Evolutionary conservation across 148 eudicot genomes (phyloP).

Genomic region (Silene uniflora): DNA sequence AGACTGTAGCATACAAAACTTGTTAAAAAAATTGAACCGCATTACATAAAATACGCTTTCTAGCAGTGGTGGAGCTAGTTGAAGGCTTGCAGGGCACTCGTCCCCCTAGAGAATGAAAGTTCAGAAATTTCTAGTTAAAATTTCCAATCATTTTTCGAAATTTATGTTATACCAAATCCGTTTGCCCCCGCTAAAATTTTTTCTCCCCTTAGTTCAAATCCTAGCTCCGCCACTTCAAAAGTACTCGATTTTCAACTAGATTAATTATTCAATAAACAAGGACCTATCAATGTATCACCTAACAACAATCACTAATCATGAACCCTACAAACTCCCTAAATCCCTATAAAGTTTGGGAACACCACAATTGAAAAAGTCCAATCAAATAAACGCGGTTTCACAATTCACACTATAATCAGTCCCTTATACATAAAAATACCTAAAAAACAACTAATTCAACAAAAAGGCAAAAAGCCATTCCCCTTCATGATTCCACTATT

Average conservation of each 20-base stretch:
- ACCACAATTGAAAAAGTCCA: background rate
- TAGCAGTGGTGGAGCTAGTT: background rate
- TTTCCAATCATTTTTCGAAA: too few relatives aligned
- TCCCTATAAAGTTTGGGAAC: background rate
- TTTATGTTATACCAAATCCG: too few relatives aligned
- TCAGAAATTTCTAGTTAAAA: too few relatives aligned
- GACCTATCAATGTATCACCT: background rate
- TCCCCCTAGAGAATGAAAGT: too few relatives aligned
- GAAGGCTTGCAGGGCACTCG: too few relatives aligned
- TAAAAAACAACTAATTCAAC: background rate
- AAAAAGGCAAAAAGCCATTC: background rate
- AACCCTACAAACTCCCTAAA: background rate
- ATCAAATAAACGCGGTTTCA: slow-evolving; percentile 3
- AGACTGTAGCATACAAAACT: background rate
- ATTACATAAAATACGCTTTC: background rate
- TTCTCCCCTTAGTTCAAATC: too few relatives aligned
- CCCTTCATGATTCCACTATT: background rate
- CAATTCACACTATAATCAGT: background rate
- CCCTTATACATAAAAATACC: background rate
- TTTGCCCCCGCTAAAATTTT: too few relatives aligned
- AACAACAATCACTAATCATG: background rate
- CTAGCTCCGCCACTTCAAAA: background rate
- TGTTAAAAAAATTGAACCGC: background rate
- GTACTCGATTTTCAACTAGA: background rate
- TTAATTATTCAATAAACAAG: slow-evolving; percentile 4